Percentiles rank a stretch among this genome's conserved stretches.
These are phyloP conservation scores for Pontederia crassipes DNA, from an alignment of 176 grass and related monocot genomes.

Conservation along the genomic window DNA sequence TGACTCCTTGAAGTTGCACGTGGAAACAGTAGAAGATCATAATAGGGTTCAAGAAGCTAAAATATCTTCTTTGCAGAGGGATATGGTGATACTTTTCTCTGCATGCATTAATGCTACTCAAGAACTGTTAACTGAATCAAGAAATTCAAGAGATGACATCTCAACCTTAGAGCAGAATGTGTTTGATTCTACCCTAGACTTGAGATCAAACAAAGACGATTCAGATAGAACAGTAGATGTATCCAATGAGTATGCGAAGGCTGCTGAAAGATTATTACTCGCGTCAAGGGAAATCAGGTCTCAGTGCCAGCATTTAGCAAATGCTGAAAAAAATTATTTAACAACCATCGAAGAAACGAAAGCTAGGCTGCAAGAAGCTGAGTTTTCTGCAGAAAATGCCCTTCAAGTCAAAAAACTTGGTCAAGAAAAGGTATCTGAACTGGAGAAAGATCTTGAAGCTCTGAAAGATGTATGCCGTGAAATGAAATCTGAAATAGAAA, in stretches of 20 bases:
- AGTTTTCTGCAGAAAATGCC: slow-evolving; percentile 51
- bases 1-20: slow-evolving; percentile 49
- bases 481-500: slow-evolving; percentile 49
- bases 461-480: slow-evolving; percentile 37
- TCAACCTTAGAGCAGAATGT: slow-evolving; percentile 32
- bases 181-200: slow-evolving; percentile 20
- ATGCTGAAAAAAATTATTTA: slow-evolving; percentile 25
- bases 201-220: slow-evolving; percentile 21
- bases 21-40: slow-evolving; percentile 41
- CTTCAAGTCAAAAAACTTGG: slow-evolving; percentile 36
- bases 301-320: slow-evolving; percentile 21
- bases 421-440: slow-evolving; percentile 38
- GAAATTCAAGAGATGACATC: slow-evolving; percentile 25
- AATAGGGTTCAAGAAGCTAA: slow-evolving; percentile 56
- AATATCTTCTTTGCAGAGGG: slow-evolving; percentile 40
- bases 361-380: slow-evolving; percentile 46
- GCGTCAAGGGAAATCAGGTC: slow-evolving; percentile 29
- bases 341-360: slow-evolving; percentile 43
- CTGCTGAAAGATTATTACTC: slow-evolving; percentile 38
- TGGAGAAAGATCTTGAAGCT: slow-evolving; percentile 66
- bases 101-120: slow-evolving; percentile 46
- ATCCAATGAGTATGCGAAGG: slow-evolving; percentile 27
- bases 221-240: slow-evolving; percentile 31
- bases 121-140: slow-evolving; percentile 33
- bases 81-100: slow-evolving; percentile 39